Base-by-base conservation (phyloP, 2,329 filamentous ascomycete genomes). In the Coniochaeta sp. region DNA sequence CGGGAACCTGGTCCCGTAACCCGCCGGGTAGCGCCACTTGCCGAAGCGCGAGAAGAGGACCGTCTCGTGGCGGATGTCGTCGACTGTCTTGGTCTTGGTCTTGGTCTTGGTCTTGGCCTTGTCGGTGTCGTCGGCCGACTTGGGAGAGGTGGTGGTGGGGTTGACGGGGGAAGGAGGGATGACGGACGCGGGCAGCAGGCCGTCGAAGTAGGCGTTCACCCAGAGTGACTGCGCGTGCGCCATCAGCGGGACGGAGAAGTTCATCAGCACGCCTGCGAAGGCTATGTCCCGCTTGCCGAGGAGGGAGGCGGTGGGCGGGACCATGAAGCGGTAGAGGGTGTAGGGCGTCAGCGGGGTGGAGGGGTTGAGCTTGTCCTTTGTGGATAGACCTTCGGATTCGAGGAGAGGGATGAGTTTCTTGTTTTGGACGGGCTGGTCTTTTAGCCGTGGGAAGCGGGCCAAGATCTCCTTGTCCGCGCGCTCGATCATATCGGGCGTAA, bases 41-140 rank as follows among this genome's bases (percentile, higher is more conserved):
- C 85, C 84, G 63, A 86, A 92, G 32, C 86, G 80, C 18, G 77
- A 82, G 61, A 86, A 75, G 46, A 90, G 68, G 22, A 83, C 76
- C 0, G 84, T 81, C 58, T 86, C 76, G 55, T 75, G 73, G 50
- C 65, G 69, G 16, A 79, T 57, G 46, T 63, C 54, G 3, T 69
- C 66, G 10, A 83, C 59, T 8, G 74, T 70, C 13, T 68, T 66
- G 5, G 61, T 56, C 14, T 53, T 56, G 4, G 49, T 63, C n/a
- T n/a, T n/a, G n/a, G 74, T 70, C 13, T 68, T 66, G 38, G n/a
- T 22, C 3, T 5, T 70, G 58, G 22, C 50, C 16, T 24, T 32
- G 51, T 8, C 13, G 18, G 30, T 12, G 49, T 22, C 14, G 5
- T 14, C 31, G 9, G 31, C 31, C 6, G 31, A 8, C 31, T n/a